Evolutionary conservation across 1,284 basidiomycete genomes (phyloP), one percentile per base, ranked within the genome.

Genomic region (Ganoderma lucidum): DNA sequence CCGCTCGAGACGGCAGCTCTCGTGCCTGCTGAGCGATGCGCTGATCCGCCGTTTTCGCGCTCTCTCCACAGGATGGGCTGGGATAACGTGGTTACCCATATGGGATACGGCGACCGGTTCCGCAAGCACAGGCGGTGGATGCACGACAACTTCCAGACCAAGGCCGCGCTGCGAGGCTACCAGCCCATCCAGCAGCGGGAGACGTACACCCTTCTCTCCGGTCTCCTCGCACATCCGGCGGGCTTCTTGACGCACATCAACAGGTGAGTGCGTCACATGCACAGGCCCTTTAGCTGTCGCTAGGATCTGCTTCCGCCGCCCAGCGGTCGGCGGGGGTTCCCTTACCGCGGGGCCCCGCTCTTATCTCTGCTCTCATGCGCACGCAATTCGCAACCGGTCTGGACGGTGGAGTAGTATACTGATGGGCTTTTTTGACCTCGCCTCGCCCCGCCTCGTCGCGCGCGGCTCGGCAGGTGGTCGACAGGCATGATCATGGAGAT

Each of bases 51-150:
- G 12, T 41, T 30, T n/a, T 63, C 58, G 45, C 81, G 56, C 69
- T 23, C 51, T 30, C 69, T 28, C 56, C 32, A 5, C 60, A 75
- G 75, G 17, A 76, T 80, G 75, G 75, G 75, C 15, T 78, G 75
- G 76, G 71, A 75, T 59, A 71, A 69, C 55, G 75, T 75, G 35
- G 63, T 76, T 19, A 76, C 74, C 1, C 76, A 77, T 63, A 72
- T 77, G 73, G 71, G 67, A 8, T 79, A 78, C 56, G 78, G 76
- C 9, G 75, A 77, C 14, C 70, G 70, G 10, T 80, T 78, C 74
- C 77, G 78, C 55, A 76, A 75, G 68, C 78, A 79, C 58, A 74
- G 79, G 14, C 66, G 72, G 58, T 76, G 79, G 71, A 77, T 78
- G 51, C 78, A 79, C 39, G 75, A 77, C 55, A 74, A 75, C 48